These are phyloP conservation scores for Botryosphaeria dothidea DNA, from an alignment of 2,329 filamentous ascomycete genomes.

Conservation along the genomic window DNA sequence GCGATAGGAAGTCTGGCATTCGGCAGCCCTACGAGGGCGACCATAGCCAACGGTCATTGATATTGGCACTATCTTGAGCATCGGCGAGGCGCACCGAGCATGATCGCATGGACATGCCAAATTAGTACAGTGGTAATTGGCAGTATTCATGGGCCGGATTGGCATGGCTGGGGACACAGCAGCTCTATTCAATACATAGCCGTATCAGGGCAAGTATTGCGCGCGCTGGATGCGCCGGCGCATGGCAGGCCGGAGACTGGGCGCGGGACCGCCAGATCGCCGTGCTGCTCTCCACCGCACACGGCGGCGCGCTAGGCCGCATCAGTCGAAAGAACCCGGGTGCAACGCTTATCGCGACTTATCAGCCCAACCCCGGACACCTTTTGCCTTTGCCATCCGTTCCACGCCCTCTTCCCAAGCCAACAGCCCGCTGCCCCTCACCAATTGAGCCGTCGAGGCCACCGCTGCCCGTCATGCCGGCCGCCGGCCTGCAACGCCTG, in stretches of 20 bases:
- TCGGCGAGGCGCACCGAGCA: conserved; percentile 7
- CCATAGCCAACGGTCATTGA: background rate
- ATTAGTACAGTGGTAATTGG: background rate
- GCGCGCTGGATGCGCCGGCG: background rate
- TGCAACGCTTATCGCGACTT: conserved; percentile 13
- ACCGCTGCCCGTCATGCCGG: background rate
- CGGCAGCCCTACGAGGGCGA: background rate
- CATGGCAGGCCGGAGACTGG: background rate
- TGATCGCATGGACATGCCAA: conserved; percentile 11
- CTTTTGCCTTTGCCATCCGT: background rate
- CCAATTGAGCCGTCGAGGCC: background rate
- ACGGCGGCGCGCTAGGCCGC: conserved; percentile 4
- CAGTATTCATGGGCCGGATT: background rate
- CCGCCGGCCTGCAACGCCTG: background rate
- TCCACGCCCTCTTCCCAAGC: background rate
- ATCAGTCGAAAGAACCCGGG: conserved; percentile 5
- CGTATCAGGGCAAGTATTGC: conserved; percentile 12
- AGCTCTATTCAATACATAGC: conserved; percentile 1
- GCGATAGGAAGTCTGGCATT: background rate
- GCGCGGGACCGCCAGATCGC: background rate
- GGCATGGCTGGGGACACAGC: background rate
- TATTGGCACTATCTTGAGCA: background rate
- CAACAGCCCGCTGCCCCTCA: conserved; percentile 8
- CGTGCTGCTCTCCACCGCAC: conserved; percentile 1
- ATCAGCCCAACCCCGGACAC: background rate